Evolutionary conservation across 2,329 filamentous ascomycete species (phyloP), one percentile per base, ranked within the genome.

Genomic region (Fusarium pininemorale): DNA sequence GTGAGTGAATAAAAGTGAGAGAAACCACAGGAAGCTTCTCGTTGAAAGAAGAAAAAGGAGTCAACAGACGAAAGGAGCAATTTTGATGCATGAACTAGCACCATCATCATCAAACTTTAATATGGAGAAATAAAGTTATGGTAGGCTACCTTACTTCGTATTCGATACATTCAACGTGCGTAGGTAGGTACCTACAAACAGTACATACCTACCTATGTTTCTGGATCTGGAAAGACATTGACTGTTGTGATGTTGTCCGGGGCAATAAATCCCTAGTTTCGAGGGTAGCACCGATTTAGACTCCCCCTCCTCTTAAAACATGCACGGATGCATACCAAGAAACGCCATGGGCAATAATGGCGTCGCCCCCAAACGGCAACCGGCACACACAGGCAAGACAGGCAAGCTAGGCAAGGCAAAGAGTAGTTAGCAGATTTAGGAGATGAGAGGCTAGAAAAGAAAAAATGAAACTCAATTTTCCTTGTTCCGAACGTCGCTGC

Each of bases 281-380:
- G 26, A 47, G 44, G 32, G 39, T 47, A 58, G 41, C 30, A 68
- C 50, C 24, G 53, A 42, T 65, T 70, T 61, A 56, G 50, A 28
- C 67, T 30, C 20, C 30, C 51, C 42, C 48, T 59, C 63, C 38
- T 63, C 24, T 64, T 30, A 32, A 57, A 72, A 58, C 68, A 62
- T 60, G 53, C 44, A 66, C 28, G 39, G 37, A 39, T 70, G 55
- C 67, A 55, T 66, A 62, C 56, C 62, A 56, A 55, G 61, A 66
- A 71, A 50, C 44, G 55, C 69, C 56, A 63, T 45, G 28, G 26
- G 28, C 47, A 32, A n/a, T 24, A 22, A 32, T n/a, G 67, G 57
- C 57, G 57, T 56, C 51, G 58, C 48, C 63, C 45, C 59, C 58
- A 60, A 65, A 61, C 69, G 63, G 63, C 59, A 72, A 57, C n/a